Evolutionary conservation across 495 filamentous ascomycete species (phyloP).

Genomic region (Friedmanniomyces endolithicus): DNA sequence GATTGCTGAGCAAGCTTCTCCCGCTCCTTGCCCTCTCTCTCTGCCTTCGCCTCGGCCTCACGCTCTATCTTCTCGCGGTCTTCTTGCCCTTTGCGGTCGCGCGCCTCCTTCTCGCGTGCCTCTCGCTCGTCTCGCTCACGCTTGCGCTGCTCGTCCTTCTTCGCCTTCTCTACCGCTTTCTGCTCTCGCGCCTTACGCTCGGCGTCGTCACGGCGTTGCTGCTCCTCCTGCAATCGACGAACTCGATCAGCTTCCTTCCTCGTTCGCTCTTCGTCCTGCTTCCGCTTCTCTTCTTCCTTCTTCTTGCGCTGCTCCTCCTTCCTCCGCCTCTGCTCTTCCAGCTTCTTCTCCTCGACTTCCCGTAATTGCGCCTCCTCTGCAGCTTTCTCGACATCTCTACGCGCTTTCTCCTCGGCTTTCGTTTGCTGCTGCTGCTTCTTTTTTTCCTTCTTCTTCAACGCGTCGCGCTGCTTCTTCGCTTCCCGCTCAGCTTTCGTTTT

Average conservation of each 20-base stretch:
- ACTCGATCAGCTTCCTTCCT: conserved; percentile 70
- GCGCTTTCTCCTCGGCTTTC: conserved; percentile 80
- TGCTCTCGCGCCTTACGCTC: conserved; percentile 62
- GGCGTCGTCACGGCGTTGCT: conserved; percentile 65
- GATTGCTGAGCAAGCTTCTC: conserved; percentile 44
- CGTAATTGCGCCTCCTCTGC: conserved; percentile 72
- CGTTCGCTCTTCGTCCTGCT: conserved; percentile 72
- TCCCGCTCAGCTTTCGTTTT: conserved; percentile 61
- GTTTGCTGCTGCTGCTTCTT: conserved; percentile 70
- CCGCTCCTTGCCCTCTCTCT: conserved; percentile 46
- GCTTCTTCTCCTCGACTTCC: conserved; percentile 65
- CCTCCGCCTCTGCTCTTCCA: conserved; percentile 65
- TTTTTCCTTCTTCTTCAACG: conserved; percentile 85
- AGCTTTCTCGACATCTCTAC: conserved; percentile 74
- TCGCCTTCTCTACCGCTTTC: conserved; percentile 60
- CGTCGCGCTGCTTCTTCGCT: conserved; percentile 86
- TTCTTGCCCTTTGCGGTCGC: conserved; percentile 41
- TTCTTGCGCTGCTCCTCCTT: conserved; percentile 85
- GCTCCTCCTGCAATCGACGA: conserved; percentile 64
- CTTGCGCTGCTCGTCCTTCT: conserved; percentile 47
- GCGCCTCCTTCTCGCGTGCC: conserved; percentile 46
- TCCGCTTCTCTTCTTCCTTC: conserved; percentile 82
- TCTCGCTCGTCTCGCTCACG: conserved; percentile 69
- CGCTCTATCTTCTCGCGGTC: conserved; percentile 38
- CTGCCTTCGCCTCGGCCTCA: conserved; percentile 27